Base-by-base conservation (phyloP, 495 filamentous ascomycete genomes). In the Penicillium ochrochloron region DNA sequence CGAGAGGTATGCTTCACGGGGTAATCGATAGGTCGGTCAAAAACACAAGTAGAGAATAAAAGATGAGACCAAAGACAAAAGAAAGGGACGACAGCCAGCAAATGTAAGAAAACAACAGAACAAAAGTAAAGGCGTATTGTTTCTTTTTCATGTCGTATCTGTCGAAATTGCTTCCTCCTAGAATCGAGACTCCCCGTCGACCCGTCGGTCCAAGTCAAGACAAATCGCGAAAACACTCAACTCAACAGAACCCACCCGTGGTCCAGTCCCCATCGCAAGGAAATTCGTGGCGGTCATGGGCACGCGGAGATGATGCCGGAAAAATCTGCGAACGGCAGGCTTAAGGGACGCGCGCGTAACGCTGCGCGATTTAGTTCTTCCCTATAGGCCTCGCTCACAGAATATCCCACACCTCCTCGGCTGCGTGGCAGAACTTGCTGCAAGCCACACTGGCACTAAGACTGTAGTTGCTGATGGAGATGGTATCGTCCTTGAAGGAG, bases 341-440 rank as follows among this genome's bases (percentile, higher is more conserved):
- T 33, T 14, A 35, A 39, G 41, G 21, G 57, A 63, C 37, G 66
- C 64, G 58, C 64, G 60, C 54, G 56, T 59, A 37, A 19, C 44
- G 39, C 48, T 61, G 67, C 57, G 61, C 63, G 52, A 57, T 60
- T 67, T 71, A 33, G 33, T 10, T 42, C 10, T 15, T 21, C 21
- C 27, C 14, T 8, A 3, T 33, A 53, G n/a, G 50, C 27, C 21
- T 29, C 37, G 35, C 48, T 80, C 72, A 99, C 68, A 97, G 85
- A 66, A 99, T 92, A 68, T 93, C 88, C 95, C 95, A 99, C 44
- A 89, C 88, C 74, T 99, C 95, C 78, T 99, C 95, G 33, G 93
- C 95, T 51, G 95, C 95, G 77, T 99, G 95, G 80, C 95, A 97
- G 82, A 99, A 97, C 78, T 97, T 98, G 83, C 93, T 96, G 83